Evolutionary conservation across 192 early-diverging fungal genomes (phyloP).

Genomic region (Linnemannia zychae): DNA sequence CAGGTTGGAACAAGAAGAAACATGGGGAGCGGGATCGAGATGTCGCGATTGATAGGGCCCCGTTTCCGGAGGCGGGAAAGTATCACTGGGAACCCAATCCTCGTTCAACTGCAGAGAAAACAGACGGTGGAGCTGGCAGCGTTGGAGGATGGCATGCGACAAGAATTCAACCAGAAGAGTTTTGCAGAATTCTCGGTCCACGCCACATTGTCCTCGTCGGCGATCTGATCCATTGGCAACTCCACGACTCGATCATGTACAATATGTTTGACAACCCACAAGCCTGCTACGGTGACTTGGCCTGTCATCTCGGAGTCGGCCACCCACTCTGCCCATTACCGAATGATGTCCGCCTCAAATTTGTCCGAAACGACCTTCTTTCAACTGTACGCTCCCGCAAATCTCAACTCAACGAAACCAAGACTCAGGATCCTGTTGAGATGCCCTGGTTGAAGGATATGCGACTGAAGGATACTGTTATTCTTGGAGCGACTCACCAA

Average conservation of each 20-base stretch:
- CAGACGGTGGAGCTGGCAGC: not conserved
- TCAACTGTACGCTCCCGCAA: constrained; percentile 25
- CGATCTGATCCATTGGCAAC: constrained; percentile 64
- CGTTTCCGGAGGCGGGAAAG: constrained; percentile 53
- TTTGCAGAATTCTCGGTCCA: constrained; percentile 56
- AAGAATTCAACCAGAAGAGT: constrained; percentile 38
- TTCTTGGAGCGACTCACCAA: constrained; percentile 60
- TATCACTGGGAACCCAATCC: constrained; percentile 36
- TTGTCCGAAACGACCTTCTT: constrained; percentile 65
- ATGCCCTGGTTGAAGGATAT: constrained; percentile 59
- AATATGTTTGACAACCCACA: constrained; percentile 65
- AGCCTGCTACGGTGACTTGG: constrained; percentile 67
- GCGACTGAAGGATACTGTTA: constrained; percentile 55
- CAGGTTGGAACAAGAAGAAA: constrained; percentile 51
- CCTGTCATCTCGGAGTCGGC: constrained; percentile 58
- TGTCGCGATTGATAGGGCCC: constrained; percentile 40
- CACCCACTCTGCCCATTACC: constrained; percentile 51
- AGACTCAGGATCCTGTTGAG: constrained; percentile 58
- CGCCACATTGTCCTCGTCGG: constrained; percentile 65
- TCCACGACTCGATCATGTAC: constrained; percentile 68
- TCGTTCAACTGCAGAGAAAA: not conserved
- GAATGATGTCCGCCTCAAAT: constrained; percentile 42
- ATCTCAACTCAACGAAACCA: constrained; percentile 33
- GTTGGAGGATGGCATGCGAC: constrained; percentile 34
- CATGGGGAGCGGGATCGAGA: constrained; percentile 48